phyloP scores from a whole-genome alignment of 164 flowering plant genomes.

The Chimonanthus praecox region DNA sequence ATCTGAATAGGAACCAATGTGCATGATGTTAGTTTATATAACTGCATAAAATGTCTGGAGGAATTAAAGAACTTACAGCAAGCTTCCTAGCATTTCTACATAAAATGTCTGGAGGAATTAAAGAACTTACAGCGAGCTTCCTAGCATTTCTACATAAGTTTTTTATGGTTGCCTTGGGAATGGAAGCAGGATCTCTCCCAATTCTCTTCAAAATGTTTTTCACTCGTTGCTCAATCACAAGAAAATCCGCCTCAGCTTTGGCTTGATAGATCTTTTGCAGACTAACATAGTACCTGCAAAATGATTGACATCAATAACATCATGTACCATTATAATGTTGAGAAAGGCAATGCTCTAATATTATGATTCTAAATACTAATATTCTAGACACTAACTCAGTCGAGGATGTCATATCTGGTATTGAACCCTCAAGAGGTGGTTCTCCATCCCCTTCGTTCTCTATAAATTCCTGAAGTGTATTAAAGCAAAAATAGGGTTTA shows the following conservation, averaged over 20 bases:
- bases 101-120: neutral
- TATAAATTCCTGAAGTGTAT: conserved; percentile 66
- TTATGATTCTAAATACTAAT: neutral
- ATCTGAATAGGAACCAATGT: no score
- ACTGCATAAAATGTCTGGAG: no score
- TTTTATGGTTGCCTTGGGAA: conserved; percentile 58
- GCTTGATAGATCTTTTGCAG: conserved; percentile 91
- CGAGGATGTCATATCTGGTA: conserved; percentile 98
- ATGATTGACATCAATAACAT: conserved; percentile 6
- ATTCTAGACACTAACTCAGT: conserved; percentile 68
- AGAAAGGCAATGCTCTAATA: neutral
- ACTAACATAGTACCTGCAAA: conserved; percentile 71
- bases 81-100: conserved; percentile 74
- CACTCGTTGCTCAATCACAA: conserved; percentile 61
- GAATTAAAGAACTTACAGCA: conserved; percentile 38
- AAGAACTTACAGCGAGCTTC: conserved; percentile 62
- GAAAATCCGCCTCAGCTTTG: conserved; percentile 91
- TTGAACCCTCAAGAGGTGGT: conserved; percentile 91
- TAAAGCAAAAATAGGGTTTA: neutral
- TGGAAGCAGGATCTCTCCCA: conserved; percentile 73
- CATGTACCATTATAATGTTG: conserved; percentile 7
- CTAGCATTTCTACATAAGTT: conserved; percentile 89
- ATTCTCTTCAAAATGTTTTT: conserved; percentile 59
- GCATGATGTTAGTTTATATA: no score
- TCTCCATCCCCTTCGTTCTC: conserved; percentile 90